Percentiles rank a stretch among this genome's conserved stretches.
phyloP scores from a whole-genome alignment of 2,329 filamentous ascomycete genomes.

The Talaromyces marneffei region DNA sequence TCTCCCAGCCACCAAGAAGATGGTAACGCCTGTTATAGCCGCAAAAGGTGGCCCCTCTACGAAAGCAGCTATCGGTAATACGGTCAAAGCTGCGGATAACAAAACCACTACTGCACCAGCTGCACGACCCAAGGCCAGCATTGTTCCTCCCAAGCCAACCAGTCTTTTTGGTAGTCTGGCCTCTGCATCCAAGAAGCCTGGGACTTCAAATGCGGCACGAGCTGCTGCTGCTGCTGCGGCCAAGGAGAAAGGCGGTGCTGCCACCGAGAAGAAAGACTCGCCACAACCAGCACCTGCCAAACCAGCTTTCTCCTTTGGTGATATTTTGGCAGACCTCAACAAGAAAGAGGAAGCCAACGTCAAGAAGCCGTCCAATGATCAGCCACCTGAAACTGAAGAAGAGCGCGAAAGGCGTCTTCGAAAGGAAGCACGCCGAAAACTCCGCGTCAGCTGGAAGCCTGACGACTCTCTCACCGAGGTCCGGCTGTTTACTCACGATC shows the following conservation, averaged over 20 bases:
- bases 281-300: slow-evolving; percentile 28
- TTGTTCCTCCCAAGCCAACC: slow-evolving; percentile 39
- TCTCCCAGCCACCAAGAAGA: slow-evolving; percentile 34
- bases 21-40: slow-evolving; percentile 29
- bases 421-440: slow-evolving; percentile 56
- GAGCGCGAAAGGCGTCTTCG: slow-evolving; percentile 54
- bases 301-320: slow-evolving; percentile 45
- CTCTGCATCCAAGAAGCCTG: slow-evolving; percentile 47
- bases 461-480: slow-evolving; percentile 53
- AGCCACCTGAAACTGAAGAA: slow-evolving; percentile 54
- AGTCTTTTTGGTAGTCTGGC: slow-evolving; percentile 43
- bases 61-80: slow-evolving; percentile 20
- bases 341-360: slow-evolving; percentile 53
- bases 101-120: slow-evolving; percentile 27
- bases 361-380: slow-evolving; percentile 47
- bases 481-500: slow-evolving; percentile 57
- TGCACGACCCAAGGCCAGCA: slow-evolving; percentile 34
- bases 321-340: slow-evolving; percentile 45
- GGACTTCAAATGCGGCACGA: slow-evolving; percentile 46
- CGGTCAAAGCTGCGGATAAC: slow-evolving; percentile 27
- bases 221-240: slow-evolving; percentile 36
- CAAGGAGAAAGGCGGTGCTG: slow-evolving; percentile 29
- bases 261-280: slow-evolving; percentile 32
- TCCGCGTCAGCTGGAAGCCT: slow-evolving; percentile 57
- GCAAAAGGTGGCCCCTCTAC: slow-evolving; percentile 25